Base-by-base conservation (phyloP, 441 rosid genomes). In the Breynia disticha region DNA sequence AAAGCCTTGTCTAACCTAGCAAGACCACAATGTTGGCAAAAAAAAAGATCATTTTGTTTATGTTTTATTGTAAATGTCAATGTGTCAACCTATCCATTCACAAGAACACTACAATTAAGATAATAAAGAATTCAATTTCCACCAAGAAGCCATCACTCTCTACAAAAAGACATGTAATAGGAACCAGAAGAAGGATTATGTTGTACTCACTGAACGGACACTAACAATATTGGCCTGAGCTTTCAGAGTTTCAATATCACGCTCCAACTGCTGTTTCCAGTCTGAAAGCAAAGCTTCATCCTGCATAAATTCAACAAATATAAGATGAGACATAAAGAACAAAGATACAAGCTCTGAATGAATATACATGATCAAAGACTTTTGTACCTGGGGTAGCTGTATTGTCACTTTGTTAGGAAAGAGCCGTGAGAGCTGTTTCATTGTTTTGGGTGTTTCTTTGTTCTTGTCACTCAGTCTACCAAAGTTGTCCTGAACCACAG, bases 201-300 rank as follows among this genome's bases (percentile, higher is more conserved):
- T 41, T 42, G 57, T 57, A 80, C 99, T 75, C 74, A 93, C 99
- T 17, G 80, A 68, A 45, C 79, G 86, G 63, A 94, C 66, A 76
- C 78, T 72, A 54, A 69, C 60, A 57, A 81, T 55, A 48, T 94
- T 94, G 61, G 96, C 79, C 69, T 82, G 97, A 47, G 70, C 90
- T 77, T 88, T 90, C 76, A 90, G 62, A 46, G 86, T 87, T 76
- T 94, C 97, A 60, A 70, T 72, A 73, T 94, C 99, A 46, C 88
- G 94, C 35, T 87, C 99, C 71, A 94, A 72, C 57, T 71, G 90
- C 76, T 79, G 96, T 83, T 94, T 94, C 99, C 95, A 90, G 67
- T 87, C 97, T 82, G 71, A 70, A 56, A 90, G 96, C 64, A 84
- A 64, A 43, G 83, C 75, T 76, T 94, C 99, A 57, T 90, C 99